Conservation (phyloP, 345 rosid genomes). For the Clausena lansium region DNA sequence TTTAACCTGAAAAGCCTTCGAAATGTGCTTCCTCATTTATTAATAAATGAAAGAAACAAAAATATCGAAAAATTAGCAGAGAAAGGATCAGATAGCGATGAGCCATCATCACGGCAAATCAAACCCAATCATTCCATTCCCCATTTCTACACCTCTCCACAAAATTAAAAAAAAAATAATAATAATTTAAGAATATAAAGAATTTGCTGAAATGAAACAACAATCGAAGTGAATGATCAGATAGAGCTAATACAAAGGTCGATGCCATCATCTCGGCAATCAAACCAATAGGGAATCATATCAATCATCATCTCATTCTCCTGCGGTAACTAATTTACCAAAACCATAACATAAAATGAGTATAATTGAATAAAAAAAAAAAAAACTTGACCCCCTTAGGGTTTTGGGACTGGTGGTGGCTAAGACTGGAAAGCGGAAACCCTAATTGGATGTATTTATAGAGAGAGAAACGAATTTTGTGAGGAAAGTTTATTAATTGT, state of each 20-base stretch:
- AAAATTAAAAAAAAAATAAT: not conserved
- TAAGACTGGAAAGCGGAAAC: not conserved
- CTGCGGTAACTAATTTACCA: not conserved
- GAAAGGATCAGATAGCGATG: slow-evolving; percentile 39
- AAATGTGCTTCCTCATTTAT: slow-evolving; percentile 3
- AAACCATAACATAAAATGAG: no score
- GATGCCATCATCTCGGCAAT: slow-evolving; percentile 50
- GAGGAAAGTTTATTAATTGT: not conserved
- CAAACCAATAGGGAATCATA: slow-evolving; percentile 53
- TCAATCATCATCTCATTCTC: slow-evolving; percentile 38
- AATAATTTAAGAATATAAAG: not conserved
- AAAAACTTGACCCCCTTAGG: no score
- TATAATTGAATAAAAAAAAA: no score
- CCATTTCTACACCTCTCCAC: no score
- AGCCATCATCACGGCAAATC: slow-evolving; percentile 43
- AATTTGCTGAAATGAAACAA: not conserved
- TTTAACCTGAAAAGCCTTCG: slow-evolving; percentile 10
- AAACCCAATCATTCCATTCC: slow-evolving; percentile 37
- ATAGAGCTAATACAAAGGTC: slow-evolving; percentile 41
- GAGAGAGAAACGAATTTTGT: not conserved
- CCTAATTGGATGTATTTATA: slow-evolving; percentile 6
- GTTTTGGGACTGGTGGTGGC: no score
- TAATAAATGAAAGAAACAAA: no score
- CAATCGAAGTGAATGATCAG: slow-evolving; percentile 31
- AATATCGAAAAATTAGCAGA: no score